A percentile compares a stretch with the other conserved stretches of the same genome.
These are phyloP conservation scores for Colletotrichum lini DNA, from an alignment of 2,329 filamentous ascomycete species.

Conservation along the genomic window DNA sequence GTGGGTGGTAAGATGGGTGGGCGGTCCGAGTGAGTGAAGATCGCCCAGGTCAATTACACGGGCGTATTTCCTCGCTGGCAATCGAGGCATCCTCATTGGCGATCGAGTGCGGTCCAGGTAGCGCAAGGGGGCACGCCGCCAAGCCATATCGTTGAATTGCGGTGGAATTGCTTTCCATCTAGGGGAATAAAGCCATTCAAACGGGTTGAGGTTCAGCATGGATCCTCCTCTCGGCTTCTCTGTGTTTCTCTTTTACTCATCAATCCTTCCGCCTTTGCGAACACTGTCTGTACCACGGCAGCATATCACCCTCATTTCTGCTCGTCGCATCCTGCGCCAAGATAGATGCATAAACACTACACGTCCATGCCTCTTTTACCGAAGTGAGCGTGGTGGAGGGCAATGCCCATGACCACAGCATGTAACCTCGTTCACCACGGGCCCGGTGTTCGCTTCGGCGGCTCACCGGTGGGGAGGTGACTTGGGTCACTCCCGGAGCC, in stretches of 20 bases:
- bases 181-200: slow-evolving; percentile 5
- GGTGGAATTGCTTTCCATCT: not conserved
- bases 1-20: no score
- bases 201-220: slow-evolving; percentile 4
- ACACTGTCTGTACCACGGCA: not conserved
- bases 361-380: not conserved
- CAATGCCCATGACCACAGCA: not conserved
- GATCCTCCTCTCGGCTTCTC: not conserved
- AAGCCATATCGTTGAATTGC: slow-evolving; percentile 31
- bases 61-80: not conserved
- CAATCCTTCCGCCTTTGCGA: not conserved
- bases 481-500: slow-evolving; percentile 9
- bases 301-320: not conserved
- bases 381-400: not conserved
- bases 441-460: slow-evolving; percentile 12
- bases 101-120: slow-evolving; percentile 6
- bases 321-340: not conserved
- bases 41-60: not conserved
- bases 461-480: not conserved
- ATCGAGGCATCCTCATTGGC: not conserved
- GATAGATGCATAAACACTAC: not conserved
- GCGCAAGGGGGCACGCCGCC: slow-evolving; percentile 16
- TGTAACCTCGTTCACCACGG: not conserved
- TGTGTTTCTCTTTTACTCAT: not conserved
- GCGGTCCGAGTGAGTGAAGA: not conserved